Conservation (phyloP, 805 yeast species). For the Priceomyces fermenticarens region DNA sequence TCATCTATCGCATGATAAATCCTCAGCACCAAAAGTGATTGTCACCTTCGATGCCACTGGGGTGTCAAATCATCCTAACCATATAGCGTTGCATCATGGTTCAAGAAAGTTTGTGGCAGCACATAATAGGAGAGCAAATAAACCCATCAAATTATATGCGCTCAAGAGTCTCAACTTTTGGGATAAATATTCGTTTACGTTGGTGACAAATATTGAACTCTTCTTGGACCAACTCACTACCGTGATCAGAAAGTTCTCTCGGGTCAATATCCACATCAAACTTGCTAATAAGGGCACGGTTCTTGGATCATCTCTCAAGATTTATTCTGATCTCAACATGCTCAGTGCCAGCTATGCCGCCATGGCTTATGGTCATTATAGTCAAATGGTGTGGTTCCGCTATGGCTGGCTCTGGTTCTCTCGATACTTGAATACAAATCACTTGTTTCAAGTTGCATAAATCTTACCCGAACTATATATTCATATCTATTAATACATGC, state of each 20-base stretch:
- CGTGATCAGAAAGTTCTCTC: conserved; percentile 26
- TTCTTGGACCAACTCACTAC: conserved; percentile 36
- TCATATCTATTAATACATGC: conserved; percentile 1
- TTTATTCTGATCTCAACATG: conserved; percentile 41
- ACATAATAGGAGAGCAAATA: conserved; percentile 6
- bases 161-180: conserved; percentile 35
- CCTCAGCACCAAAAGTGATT: conserved; percentile 32
- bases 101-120: conserved; percentile 31
- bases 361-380: conserved; percentile 76
- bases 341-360: conserved; percentile 53
- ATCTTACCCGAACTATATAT: too few relatives aligned
- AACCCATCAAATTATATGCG: conserved; percentile 20
- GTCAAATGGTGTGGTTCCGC: conserved; percentile 95
- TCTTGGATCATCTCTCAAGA: conserved; percentile 26
- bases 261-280: conserved; percentile 35
- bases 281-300: conserved; percentile 24
- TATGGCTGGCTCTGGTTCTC: conserved; percentile 82
- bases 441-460: conserved; percentile 38
- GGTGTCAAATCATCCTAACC: conserved; percentile 87
- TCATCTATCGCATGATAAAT: conserved; percentile 17
- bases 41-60: conserved; percentile 83
- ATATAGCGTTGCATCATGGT: conserved; percentile 59
- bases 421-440: conserved; percentile 75
- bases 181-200: conserved; percentile 50
- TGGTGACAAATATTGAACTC: conserved; percentile 40